Base-by-base conservation (phyloP, 192 early-diverging fungal genomes). In the Thoreauomyces humboldtii region DNA sequence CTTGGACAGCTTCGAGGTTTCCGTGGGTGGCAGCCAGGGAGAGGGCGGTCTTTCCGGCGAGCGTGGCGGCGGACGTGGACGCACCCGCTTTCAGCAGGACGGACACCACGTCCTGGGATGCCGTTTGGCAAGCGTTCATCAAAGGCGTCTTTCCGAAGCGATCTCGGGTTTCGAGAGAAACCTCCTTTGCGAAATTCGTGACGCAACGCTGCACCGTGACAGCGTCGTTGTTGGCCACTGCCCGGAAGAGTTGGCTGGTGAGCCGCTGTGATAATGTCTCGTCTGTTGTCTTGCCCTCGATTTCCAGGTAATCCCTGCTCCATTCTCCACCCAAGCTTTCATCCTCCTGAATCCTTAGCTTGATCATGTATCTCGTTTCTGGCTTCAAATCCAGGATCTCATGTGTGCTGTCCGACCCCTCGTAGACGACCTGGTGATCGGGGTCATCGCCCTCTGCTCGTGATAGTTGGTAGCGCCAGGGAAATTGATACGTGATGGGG, bases 71-170 rank as follows among this genome's bases (percentile, higher is more conserved):
- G 1, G 65, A 57, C 31, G 62, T 45, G 32, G 58, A 58, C 0
- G 80, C 76, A 21, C 76, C 74, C 28, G 61, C 60, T 14, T 55
- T 46, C 0, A 81, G 57, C 19, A 81, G 70, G 4, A 53, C 43
- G 24, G 47, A 9, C 0, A 78, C 73, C 34, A 81, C 55, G 19
- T 69, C 71, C 11, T 29, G 50, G 5, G 56, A 69, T 21, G 65
- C 76, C 12, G 57, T 44, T 42, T 78, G 74, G 27, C 70, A 73
- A 3, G 80, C 80, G 42, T 75, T 66, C 80, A 81, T 81, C 37
- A 78, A 51, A 27, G 75, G 56, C 19, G 76, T 81, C 60, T 74
- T 73, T 7, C 80, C 80, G 27, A 61, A 63, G 31, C 72, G 67
- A 47, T 81, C 80, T 7, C 80, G 41, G 35, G 75, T 68, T 45